phyloP scores from a whole-genome alignment of 2,329 filamentous ascomycete species.

The Dactylellina sp. region DNA sequence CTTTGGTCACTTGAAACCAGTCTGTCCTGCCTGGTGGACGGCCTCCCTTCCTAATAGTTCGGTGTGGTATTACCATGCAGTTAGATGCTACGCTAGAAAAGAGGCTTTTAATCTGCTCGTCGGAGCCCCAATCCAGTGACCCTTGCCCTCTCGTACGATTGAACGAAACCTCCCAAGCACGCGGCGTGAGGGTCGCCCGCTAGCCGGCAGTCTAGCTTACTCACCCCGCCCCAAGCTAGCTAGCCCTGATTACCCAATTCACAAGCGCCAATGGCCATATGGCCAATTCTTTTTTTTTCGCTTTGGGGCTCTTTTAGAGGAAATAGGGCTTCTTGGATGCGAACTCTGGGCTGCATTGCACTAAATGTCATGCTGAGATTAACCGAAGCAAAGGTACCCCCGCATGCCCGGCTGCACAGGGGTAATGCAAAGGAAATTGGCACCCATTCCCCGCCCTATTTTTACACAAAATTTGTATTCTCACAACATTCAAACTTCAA shows the following conservation, averaged over 20 bases:
- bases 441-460: constrained; percentile 33
- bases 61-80: constrained; percentile 13
- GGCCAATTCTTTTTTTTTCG: no score
- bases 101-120: constrained; percentile 47
- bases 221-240: constrained; percentile 16
- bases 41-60: constrained; percentile 8
- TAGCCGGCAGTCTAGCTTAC: constrained; percentile 38
- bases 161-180: constrained; percentile 9
- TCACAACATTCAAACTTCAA: constrained; percentile 26
- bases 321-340: neutral
- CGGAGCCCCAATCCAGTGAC: constrained; percentile 34
- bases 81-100: constrained; percentile 34
- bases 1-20: constrained; percentile 47
- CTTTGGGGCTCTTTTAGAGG: neutral
- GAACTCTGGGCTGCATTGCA: constrained; percentile 12
- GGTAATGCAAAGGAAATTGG: constrained; percentile 25
- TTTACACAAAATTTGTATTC: constrained; percentile 52
- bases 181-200: constrained; percentile 10
- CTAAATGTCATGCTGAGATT: constrained; percentile 29
- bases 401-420: constrained; percentile 32
- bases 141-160: constrained; percentile 41
- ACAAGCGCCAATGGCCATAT: neutral
- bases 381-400: constrained; percentile 46
- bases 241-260: constrained; percentile 13
- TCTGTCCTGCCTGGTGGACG: constrained; percentile 39